Evolutionary conservation across 1,284 basidiomycete genomes (phyloP).

Genomic region (Cutaneotrichosporon mucoides): DNA sequence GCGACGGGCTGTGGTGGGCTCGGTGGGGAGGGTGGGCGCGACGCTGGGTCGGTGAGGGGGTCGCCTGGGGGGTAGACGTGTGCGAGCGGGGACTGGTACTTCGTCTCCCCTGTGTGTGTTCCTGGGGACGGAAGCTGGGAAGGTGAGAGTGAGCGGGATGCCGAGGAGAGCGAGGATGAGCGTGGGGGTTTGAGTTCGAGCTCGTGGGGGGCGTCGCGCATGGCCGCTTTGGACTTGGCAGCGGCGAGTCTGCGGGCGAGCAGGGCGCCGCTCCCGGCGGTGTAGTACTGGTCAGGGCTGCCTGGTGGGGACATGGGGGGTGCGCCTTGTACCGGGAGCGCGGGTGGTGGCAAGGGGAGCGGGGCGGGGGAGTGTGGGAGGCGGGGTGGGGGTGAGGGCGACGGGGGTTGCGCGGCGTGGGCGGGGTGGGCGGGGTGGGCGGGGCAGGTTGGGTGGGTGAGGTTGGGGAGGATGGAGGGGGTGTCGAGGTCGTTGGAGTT

Average conservation of each 20-base stretch:
- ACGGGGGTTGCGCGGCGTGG: too few species aligned
- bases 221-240: background rate
- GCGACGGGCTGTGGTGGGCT: constrained; percentile 1
- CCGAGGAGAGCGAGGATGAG: background rate
- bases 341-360: background rate
- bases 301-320: background rate
- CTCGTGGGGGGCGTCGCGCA: background rate
- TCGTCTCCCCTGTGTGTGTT: background rate
- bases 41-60: background rate
- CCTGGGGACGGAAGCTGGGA: background rate
- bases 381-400: too few species aligned
- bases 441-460: too few species aligned
- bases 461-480: too few species aligned
- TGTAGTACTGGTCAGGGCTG: background rate
- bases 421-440: too few species aligned
- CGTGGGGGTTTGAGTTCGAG: background rate
- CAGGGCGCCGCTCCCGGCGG: background rate
- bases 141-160: background rate
- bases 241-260: background rate
- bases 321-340: background rate
- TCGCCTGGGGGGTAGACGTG: background rate
- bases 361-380: too few species aligned
- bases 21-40: background rate
- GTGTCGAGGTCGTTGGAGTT: too few species aligned
- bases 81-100: background rate